Conservation (phyloP, 2,329 filamentous ascomycete species). For the Claviceps lovelessii region DNA sequence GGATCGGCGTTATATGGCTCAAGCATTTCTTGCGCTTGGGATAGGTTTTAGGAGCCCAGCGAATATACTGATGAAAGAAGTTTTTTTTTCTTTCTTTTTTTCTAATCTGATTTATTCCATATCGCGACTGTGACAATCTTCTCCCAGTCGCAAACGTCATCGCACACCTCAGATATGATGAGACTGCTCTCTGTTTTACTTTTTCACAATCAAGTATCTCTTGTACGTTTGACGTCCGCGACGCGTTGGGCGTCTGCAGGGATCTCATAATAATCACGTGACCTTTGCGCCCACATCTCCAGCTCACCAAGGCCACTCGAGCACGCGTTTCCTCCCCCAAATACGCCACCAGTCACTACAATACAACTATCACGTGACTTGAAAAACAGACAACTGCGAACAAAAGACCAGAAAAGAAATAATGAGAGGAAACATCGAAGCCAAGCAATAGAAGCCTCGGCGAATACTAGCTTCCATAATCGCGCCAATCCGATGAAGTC, state of each 20-base stretch:
- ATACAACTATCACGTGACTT: slow-evolving; percentile 18
- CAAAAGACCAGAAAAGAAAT: slow-evolving; percentile 11
- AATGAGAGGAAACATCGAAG: slow-evolving; percentile 11
- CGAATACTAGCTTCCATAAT: slow-evolving; percentile 11
- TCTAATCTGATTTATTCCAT: no score
- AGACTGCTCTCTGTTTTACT: neutral
- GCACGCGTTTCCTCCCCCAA: neutral
- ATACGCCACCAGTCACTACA: neutral
- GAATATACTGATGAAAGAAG: neutral
- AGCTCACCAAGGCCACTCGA: neutral
- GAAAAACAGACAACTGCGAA: slow-evolving; percentile 14
- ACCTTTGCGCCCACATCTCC: neutral
- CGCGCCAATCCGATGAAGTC: slow-evolving; percentile 16
- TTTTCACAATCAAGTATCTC: neutral
- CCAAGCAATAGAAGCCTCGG: slow-evolving; percentile 10
- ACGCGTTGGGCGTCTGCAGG: neutral
- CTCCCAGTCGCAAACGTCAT: neutral
- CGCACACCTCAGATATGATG: neutral
- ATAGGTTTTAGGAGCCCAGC: neutral
- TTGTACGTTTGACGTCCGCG: no score
- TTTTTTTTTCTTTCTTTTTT: neutral
- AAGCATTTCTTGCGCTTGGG: neutral
- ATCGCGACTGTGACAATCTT: neutral
- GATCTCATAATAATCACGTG: neutral
- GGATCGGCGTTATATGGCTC: slow-evolving; percentile 15